These are phyloP conservation scores for Phaeosphaeriaceae sp. DNA, from an alignment of 2,329 filamentous ascomycete genomes.

Conservation along the genomic window DNA sequence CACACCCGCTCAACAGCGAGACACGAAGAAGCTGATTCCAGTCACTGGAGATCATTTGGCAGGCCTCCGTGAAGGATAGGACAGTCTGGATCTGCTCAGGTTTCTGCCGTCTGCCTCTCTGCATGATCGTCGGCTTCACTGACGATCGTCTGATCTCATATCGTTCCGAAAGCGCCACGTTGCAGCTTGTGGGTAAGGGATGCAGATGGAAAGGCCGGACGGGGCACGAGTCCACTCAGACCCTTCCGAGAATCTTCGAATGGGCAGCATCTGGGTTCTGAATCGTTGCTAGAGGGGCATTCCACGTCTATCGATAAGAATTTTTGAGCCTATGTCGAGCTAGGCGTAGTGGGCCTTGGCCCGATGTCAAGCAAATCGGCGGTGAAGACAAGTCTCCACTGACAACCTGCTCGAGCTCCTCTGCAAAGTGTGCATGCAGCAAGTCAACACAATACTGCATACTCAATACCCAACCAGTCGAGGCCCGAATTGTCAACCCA, in stretches of 20 bases:
- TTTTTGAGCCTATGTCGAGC: not conserved
- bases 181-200: not conserved
- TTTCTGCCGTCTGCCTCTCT: constrained; percentile 17
- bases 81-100: constrained; percentile 30
- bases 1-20: constrained; percentile 20
- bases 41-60: constrained; percentile 22
- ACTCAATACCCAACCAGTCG: not conserved
- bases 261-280: not conserved
- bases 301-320: not conserved
- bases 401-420: constrained; percentile 16
- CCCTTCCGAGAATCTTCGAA: not conserved
- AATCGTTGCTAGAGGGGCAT: not conserved
- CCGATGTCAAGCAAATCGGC: constrained; percentile 8
- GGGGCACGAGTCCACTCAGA: not conserved
- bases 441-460: constrained; percentile 1
- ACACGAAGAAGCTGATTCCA: constrained; percentile 29
- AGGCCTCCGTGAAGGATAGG: constrained; percentile 3
- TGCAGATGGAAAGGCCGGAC: not conserved
- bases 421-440: constrained; percentile 20
- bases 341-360: not conserved
- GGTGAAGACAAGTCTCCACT: constrained; percentile 22
- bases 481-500: not conserved
- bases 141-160: constrained; percentile 8
- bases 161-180: constrained; percentile 1
- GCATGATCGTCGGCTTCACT: constrained; percentile 12